Evolutionary conservation across 768 basidiomycete genomes (phyloP).

Genomic region (Hericium alpestre): DNA sequence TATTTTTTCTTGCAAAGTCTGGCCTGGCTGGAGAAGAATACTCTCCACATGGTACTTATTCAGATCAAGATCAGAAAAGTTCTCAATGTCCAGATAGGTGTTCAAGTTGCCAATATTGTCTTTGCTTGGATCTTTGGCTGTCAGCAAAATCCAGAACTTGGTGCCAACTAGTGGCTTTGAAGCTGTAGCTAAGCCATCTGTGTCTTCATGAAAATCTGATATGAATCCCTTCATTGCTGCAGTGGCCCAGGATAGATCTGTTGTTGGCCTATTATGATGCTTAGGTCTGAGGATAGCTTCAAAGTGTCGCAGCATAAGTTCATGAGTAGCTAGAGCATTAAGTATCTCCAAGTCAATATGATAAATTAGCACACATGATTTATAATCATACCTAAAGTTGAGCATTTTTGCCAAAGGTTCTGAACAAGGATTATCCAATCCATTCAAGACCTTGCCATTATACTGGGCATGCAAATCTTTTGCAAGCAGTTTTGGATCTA

Average conservation of each 20-base stretch:
- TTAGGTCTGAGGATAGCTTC: background rate
- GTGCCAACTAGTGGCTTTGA: background rate
- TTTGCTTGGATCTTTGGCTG: background rate
- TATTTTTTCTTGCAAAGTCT: background rate
- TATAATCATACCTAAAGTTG: background rate
- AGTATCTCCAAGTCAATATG: background rate
- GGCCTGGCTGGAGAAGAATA: background rate
- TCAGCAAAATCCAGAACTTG: background rate
- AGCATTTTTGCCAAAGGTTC: too few relatives aligned
- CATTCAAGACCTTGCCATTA: background rate
- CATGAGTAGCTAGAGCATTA: background rate
- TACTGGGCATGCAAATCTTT: background rate
- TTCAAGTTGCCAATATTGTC: background rate
- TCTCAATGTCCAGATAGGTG: background rate
- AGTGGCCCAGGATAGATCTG: background rate
- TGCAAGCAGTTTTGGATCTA: background rate
- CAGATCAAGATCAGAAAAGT: background rate
- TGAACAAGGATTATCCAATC: too few relatives aligned
- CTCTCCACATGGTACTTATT: background rate
- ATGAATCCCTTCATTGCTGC: background rate
- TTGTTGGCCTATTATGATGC: background rate
- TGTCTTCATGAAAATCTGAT: background rate
- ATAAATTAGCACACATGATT: background rate
- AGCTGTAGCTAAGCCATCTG: background rate
- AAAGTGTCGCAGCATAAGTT: background rate